Evolutionary conservation across 139 green algal species (phyloP).

Genomic region (Tetratostichococcus sp.): DNA sequence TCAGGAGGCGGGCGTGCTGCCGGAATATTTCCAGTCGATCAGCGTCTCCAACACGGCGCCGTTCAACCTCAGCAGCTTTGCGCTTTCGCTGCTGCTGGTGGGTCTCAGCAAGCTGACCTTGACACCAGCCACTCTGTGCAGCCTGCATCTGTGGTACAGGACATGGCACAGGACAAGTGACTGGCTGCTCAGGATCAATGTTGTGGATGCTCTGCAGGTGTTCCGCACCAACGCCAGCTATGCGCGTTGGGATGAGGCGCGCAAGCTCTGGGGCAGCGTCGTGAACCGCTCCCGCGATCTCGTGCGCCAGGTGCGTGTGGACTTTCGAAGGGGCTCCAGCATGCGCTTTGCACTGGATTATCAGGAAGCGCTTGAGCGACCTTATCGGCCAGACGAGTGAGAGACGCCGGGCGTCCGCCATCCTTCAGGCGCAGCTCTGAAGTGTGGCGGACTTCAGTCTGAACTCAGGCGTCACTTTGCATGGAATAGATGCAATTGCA

Average conservation of each 20-base stretch:
- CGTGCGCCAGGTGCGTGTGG: conserved; percentile 27
- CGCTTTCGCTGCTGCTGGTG: conserved; percentile 48
- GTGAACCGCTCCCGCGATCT: conserved; percentile 36
- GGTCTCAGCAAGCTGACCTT: too few species aligned
- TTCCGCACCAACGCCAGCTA: conserved; percentile 49
- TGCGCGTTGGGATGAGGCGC: conserved; percentile 40
- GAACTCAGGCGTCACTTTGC: too few species aligned
- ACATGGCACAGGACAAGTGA: too few species aligned
- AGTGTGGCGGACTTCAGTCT: too few species aligned
- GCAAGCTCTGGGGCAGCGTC: conserved; percentile 36
- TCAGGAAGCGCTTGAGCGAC: too few species aligned
- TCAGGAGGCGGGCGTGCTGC: neutral
- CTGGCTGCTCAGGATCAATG: too few species aligned
- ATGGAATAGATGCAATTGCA: too few species aligned
- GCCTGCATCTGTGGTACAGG: too few species aligned
- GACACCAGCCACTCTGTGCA: too few species aligned
- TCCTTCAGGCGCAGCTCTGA: too few species aligned
- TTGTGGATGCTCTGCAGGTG: conserved; percentile 1
- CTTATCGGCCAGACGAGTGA: too few species aligned
- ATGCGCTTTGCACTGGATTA: neutral
- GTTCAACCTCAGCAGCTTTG: conserved; percentile 47
- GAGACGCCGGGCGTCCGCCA: too few species aligned
- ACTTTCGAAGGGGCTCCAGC: conserved; percentile 5
- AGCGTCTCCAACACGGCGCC: conserved; percentile 1
- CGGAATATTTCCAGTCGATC: neutral